Base-by-base conservation (phyloP, 2,329 filamentous ascomycete species). In the Juglanconis juglandina region DNA sequence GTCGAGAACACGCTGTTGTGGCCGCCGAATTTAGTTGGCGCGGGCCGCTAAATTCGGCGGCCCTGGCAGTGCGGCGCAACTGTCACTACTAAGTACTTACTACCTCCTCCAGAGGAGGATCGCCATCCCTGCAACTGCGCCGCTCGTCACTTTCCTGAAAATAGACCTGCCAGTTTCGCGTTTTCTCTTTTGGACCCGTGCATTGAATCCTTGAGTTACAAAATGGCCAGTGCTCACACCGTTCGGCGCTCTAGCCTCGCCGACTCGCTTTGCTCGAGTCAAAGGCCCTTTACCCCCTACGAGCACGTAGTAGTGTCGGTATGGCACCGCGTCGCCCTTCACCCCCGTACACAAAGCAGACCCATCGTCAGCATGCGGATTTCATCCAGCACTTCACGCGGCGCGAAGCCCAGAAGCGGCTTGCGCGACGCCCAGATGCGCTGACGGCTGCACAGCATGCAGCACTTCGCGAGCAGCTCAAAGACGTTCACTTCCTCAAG, bases 401-500 rank as follows among this genome's bases (percentile, higher is more conserved):
- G 48, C 30, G 46, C 58, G 46, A 62, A 39, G 39, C 55, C 35
- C 34, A 58, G 44, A 58, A 49, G 6, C 51, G 49, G 39, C 9
- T 39, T 33, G 39, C 30, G 42, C 50, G 53, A 33, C 56, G 53
- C 44, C 44, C 51, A 24, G 24, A 56, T 32, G 24, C 30, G 17
- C 50, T 53, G 13, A 53, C 34, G 14, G 33, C 34, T 42, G 50
- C 34, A 46, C 52, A 66, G 42, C 60, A 55, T 53, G 53, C 47
- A 11, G 52, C 39, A 17, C 56, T 66, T 24, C 64, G 61, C 56
- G 13, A 53, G 32, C 33, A 64, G 49, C 53, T 65, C 5, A 37
- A 59, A 32, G 48, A 52, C 11, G 47, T 60, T 37, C 56, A 47
- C 35, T 66, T 65, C 53, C 34, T 65, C 11, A 59, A 63, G 49